Evolutionary conservation across 2,329 filamentous ascomycete genomes (phyloP).

Genomic region (Penicillium janthinellum): DNA sequence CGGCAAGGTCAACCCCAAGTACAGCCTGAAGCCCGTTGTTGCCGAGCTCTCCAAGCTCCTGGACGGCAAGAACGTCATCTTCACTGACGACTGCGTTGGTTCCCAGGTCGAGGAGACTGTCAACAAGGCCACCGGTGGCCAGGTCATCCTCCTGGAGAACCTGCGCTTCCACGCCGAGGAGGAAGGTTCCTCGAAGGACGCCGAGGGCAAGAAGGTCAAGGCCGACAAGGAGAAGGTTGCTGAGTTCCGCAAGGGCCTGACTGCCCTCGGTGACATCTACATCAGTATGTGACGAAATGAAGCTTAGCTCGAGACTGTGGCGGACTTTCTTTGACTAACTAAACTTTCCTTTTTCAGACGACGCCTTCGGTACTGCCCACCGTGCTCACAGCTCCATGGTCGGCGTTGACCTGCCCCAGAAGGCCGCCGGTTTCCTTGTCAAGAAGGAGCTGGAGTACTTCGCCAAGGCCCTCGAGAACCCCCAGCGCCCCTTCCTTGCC

Average conservation of each 20-base stretch:
- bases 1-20: conserved; percentile 86
- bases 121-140: conserved; percentile 76
- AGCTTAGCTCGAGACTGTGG: not conserved
- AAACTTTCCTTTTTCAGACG: conserved; percentile 60
- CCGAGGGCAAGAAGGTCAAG: conserved; percentile 95
- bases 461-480: conserved; percentile 89
- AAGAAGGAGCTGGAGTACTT: conserved; percentile 99
- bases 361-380: conserved; percentile 97
- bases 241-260: conserved; percentile 92
- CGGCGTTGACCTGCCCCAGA: conserved; percentile 90
- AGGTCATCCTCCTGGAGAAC: conserved; percentile 93
- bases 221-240: conserved; percentile 91
- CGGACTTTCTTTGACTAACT: not conserved
- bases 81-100: conserved; percentile 89
- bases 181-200: conserved; percentile 93
- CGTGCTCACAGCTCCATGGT: conserved; percentile 99
- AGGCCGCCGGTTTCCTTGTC: conserved; percentile 96
- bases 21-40: conserved; percentile 90
- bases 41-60: conserved; percentile 89
- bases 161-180: conserved; percentile 97
- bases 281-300: conserved; percentile 69
- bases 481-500: conserved; percentile 93
- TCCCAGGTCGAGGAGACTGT: conserved; percentile 87
- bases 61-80: conserved; percentile 74
- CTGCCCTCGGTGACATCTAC: conserved; percentile 91